Conservation (phyloP, 2,329 filamentous ascomycete genomes). For the Ceratocystis destructans region DNA sequence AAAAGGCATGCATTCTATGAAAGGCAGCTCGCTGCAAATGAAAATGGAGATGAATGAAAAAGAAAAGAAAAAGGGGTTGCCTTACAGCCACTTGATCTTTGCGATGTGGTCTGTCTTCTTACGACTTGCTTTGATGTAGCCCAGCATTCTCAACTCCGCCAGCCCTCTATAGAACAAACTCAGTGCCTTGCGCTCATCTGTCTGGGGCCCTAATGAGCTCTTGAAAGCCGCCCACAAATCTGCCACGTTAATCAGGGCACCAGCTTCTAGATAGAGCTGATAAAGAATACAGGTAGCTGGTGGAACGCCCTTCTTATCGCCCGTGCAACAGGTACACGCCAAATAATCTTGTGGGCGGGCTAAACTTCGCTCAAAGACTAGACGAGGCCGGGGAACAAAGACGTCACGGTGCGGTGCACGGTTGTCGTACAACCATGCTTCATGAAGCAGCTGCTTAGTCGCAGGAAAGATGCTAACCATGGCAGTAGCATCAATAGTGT, state of each 20-base stretch:
- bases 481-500: conserved; percentile 24
- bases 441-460: conserved; percentile 45
- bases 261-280: conserved; percentile 65
- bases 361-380: conserved; percentile 57
- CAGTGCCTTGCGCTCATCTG: conserved; percentile 42
- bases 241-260: conserved; percentile 60
- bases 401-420: conserved; percentile 56
- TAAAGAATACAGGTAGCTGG: conserved; percentile 63
- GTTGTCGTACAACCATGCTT: conserved; percentile 64
- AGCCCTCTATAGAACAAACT: conserved; percentile 73
- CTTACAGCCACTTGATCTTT: conserved; percentile 67
- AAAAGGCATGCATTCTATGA: background rate
- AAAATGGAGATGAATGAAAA: background rate
- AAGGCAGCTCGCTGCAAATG: background rate
- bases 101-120: conserved; percentile 88
- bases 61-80: background rate
- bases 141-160: conserved; percentile 72
- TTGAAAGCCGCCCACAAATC: conserved; percentile 70
- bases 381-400: conserved; percentile 59
- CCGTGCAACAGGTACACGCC: conserved; percentile 52
- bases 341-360: conserved; percentile 64
- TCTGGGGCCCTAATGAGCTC: conserved; percentile 41
- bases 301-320: conserved; percentile 28
- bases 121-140: conserved; percentile 75
- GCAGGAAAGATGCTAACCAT: conserved; percentile 25